Conservation (phyloP, 129 eudicot genomes). For the Helianthus annuus region DNA sequence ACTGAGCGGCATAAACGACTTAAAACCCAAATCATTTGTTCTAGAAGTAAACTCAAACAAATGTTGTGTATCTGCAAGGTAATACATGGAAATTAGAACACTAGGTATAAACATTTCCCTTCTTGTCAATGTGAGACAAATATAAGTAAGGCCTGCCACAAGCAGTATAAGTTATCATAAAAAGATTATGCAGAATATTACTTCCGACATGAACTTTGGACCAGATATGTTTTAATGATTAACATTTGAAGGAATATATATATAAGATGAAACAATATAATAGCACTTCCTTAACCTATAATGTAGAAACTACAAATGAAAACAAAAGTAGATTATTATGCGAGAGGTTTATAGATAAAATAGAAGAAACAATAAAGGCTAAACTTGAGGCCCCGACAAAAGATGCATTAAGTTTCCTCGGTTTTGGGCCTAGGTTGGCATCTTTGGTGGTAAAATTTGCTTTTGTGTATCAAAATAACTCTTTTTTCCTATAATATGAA, state of each 20-base stretch:
- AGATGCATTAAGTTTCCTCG: background rate
- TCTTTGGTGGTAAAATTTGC: background rate
- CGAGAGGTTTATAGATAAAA: background rate
- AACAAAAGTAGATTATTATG: too few relatives aligned
- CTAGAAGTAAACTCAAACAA: slow-evolving; percentile 57
- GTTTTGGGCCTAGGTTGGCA: too few relatives aligned
- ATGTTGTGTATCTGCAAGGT: slow-evolving; percentile 73
- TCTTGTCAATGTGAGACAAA: too few relatives aligned
- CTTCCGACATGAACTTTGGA: too few relatives aligned
- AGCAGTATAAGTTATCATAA: too few relatives aligned
- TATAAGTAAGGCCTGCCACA: too few relatives aligned
- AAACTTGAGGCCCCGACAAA: background rate
- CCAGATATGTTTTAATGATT: too few relatives aligned
- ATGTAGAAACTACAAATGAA: too few relatives aligned
- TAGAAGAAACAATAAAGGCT: background rate
- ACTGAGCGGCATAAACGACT: slow-evolving; percentile 73
- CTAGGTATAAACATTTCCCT: background rate
- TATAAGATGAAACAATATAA: too few relatives aligned
- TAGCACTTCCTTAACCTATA: background rate
- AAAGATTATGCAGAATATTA: too few relatives aligned
- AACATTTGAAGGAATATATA: too few relatives aligned
- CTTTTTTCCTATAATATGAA: background rate
- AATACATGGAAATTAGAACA: background rate
- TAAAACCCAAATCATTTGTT: slow-evolving; percentile 92
- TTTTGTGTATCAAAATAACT: background rate